Evolutionary conservation across 495 filamentous ascomycete species (phyloP).

Genomic region (Aspergillus biplanus): DNA sequence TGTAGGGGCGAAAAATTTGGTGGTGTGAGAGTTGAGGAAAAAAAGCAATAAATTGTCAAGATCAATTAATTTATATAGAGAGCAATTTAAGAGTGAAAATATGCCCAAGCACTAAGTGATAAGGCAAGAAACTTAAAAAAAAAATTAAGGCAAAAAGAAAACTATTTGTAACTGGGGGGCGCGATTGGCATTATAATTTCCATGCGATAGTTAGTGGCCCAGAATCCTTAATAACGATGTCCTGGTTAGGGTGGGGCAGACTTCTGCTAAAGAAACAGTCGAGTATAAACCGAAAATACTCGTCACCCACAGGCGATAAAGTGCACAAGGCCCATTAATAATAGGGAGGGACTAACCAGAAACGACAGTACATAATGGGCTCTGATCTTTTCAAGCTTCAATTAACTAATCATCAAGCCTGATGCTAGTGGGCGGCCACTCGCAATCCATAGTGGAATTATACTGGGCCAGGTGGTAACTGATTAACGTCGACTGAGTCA

Average conservation of each 20-base stretch:
- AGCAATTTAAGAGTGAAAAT: neutral
- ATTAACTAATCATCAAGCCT: neutral
- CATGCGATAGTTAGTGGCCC: constrained; percentile 12
- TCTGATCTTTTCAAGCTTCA: neutral
- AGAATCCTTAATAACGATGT: constrained; percentile 14
- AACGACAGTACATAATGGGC: neutral
- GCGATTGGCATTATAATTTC: constrained; percentile 21
- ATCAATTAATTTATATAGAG: neutral
- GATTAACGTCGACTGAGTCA: constrained; percentile 5
- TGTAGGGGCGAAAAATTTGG: too few relatives aligned
- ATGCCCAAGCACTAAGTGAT: constrained; percentile 11
- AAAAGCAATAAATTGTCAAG: neutral
- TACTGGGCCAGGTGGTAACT: neutral
- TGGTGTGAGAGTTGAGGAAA: neutral
- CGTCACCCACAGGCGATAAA: neutral
- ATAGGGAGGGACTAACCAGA: neutral
- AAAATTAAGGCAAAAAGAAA: neutral
- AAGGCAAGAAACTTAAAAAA: constrained; percentile 3
- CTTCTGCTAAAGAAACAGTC: neutral
- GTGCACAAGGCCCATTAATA: neutral
- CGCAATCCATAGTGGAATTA: neutral
- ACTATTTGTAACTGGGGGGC: constrained; percentile 1
- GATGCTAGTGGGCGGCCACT: neutral
- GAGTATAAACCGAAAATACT: neutral
- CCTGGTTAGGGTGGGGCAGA: constrained; percentile 19